Percentiles rank a stretch among this genome's conserved stretches.
These are phyloP conservation scores for Epichloe sylvatica DNA, from an alignment of 2,329 filamentous ascomycete species.

Conservation along the genomic window DNA sequence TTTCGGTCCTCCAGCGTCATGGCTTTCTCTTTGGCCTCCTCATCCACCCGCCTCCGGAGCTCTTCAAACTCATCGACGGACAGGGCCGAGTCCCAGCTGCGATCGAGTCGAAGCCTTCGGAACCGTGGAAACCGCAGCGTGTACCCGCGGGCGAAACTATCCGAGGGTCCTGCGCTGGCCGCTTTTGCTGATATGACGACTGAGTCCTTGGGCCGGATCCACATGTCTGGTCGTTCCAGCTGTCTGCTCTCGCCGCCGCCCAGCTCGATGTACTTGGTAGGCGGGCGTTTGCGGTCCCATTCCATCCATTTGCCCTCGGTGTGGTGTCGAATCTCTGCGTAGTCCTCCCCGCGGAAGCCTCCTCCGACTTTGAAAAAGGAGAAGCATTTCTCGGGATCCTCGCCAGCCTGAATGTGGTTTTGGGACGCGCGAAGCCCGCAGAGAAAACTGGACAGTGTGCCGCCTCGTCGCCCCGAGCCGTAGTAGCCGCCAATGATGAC, in stretches of 20 bases:
- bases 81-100: conserved; percentile 67
- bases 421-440: conserved; percentile 71
- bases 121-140: conserved; percentile 90
- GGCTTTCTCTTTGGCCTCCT: conserved; percentile 57
- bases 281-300: conserved; percentile 68
- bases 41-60: conserved; percentile 53
- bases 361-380: conserved; percentile 99
- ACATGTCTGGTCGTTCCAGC: conserved; percentile 71
- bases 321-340: conserved; percentile 63
- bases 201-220: conserved; percentile 83
- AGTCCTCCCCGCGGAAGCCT: conserved; percentile 74
- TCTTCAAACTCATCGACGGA: conserved; percentile 65
- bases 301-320: conserved; percentile 86
- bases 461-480: conserved; percentile 73
- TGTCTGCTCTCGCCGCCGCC: conserved; percentile 59
- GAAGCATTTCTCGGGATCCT: conserved; percentile 60
- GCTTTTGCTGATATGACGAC: conserved; percentile 83
- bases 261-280: conserved; percentile 64
- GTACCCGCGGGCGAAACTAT: conserved; percentile 60
- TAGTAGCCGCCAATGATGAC: conserved; percentile 86
- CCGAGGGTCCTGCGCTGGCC: conserved; percentile 58
- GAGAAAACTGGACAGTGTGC: conserved; percentile 71
- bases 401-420: conserved; percentile 44
- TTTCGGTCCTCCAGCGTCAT: conserved; percentile 64
- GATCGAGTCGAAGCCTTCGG: conserved; percentile 66